phyloP scores from a whole-genome alignment of 768 basidiomycete species.

The Lactarius trivialis region DNA sequence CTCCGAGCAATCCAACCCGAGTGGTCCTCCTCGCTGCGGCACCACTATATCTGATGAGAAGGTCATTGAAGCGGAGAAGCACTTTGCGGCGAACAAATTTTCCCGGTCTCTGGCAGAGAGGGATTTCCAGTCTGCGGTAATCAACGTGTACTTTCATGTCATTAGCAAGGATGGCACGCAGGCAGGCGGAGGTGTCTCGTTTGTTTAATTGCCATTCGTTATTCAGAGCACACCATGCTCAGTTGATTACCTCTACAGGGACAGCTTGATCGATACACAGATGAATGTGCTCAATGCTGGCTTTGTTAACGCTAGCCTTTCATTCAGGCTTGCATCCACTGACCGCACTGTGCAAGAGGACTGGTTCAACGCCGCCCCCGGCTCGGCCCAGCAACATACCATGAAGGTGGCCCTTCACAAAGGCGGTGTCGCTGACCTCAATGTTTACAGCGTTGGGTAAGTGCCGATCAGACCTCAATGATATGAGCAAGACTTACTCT shows the following conservation, averaged over 20 bases:
- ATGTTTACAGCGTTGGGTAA: slow-evolving; percentile 47
- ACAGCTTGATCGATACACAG: slow-evolving; percentile 36
- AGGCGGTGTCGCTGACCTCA: slow-evolving; percentile 38
- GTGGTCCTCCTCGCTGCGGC: neutral
- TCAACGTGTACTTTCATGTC: slow-evolving; percentile 42
- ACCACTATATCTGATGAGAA: slow-evolving; percentile 31
- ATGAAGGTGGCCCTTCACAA: slow-evolving; percentile 44
- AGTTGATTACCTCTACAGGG: slow-evolving; percentile 10
- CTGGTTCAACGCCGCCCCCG: slow-evolving; percentile 44
- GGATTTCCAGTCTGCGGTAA: slow-evolving; percentile 16
- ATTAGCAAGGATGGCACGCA: slow-evolving; percentile 36
- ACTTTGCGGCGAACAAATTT: slow-evolving; percentile 38
- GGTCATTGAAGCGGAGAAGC: slow-evolving; percentile 33
- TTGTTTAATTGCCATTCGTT: slow-evolving; percentile 17
- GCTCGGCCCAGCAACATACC: slow-evolving; percentile 31
- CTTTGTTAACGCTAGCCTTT: slow-evolving; percentile 34
- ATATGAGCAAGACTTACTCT: neutral
- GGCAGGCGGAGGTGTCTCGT: slow-evolving; percentile 40
- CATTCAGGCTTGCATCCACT: slow-evolving; percentile 38
- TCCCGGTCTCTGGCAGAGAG: slow-evolving; percentile 9
- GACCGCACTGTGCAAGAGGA: slow-evolving; percentile 38
- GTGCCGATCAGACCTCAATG: slow-evolving; percentile 14
- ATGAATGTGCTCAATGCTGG: slow-evolving; percentile 40
- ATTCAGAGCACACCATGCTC: neutral
- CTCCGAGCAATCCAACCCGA: slow-evolving; percentile 20